A percentile compares a stretch with the other conserved stretches of the same genome.
Evolutionary conservation across 2,329 filamentous ascomycete species (phyloP).

Genomic region (Cyclaneusma minus): DNA sequence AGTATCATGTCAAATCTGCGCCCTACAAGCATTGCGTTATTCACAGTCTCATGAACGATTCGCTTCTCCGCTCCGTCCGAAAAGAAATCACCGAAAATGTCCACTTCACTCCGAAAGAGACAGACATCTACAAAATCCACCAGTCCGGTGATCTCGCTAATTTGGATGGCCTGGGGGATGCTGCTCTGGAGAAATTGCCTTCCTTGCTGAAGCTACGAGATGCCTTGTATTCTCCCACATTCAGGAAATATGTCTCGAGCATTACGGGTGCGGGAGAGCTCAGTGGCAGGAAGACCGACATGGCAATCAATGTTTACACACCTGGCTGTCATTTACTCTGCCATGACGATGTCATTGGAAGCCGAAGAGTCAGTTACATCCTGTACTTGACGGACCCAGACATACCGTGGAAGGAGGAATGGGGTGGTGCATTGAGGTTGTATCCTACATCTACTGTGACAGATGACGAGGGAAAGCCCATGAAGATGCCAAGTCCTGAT

Average conservation of each 20-base stretch:
- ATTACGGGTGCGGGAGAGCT: conserved; percentile 78
- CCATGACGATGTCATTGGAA: conserved; percentile 98
- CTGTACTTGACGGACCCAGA: conserved; percentile 91
- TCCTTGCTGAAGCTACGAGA: conserved; percentile 87
- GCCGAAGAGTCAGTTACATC: conserved; percentile 88
- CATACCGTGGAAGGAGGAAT: conserved; percentile 73
- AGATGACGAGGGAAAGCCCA: conserved; percentile 55
- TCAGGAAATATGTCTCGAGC: conserved; percentile 74
- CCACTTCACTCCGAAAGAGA: conserved; percentile 94
- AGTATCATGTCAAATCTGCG: conserved; percentile 44
- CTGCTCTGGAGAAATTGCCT: conserved; percentile 70
- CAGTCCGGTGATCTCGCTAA: conserved; percentile 96
- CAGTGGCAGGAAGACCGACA: conserved; percentile 90
- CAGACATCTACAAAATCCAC: conserved; percentile 98
- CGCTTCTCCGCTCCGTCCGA: conserved; percentile 73
- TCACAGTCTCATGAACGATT: conserved; percentile 60
- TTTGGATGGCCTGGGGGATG: conserved; percentile 81
- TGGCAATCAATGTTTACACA: conserved; percentile 98
- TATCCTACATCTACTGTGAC: conserved; percentile 56
- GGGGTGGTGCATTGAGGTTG: conserved; percentile 82
- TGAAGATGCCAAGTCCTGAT: conserved; percentile 68
- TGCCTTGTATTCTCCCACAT: conserved; percentile 78
- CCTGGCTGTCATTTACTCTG: conserved; percentile 91
- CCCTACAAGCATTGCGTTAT: conserved; percentile 93
- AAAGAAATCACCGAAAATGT: conserved; percentile 81